phyloP scores from a whole-genome alignment of 441 rosid species.

The Gossypium davidsonii region DNA sequence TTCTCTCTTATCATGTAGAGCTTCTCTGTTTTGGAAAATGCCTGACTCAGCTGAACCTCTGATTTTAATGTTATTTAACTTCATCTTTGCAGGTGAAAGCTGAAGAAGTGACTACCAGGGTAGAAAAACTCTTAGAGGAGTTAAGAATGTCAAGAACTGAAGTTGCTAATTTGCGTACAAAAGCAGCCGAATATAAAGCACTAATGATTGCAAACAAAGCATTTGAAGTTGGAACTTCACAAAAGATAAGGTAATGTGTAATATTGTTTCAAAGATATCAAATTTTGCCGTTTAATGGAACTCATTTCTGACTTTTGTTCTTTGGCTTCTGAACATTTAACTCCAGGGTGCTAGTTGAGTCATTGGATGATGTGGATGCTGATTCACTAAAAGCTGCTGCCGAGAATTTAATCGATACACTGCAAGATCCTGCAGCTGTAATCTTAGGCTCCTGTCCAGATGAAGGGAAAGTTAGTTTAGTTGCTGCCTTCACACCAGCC shows the following conservation, averaged over 20 bases:
- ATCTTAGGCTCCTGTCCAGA: slow-evolving; percentile 74
- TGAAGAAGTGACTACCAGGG: slow-evolving; percentile 74
- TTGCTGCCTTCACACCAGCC: slow-evolving; percentile 73
- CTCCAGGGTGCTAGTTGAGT: slow-evolving; percentile 77
- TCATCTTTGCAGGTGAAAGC: slow-evolving; percentile 66
- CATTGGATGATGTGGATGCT: slow-evolving; percentile 59
- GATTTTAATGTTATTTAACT: slow-evolving; percentile 4
- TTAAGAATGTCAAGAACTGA: slow-evolving; percentile 57
- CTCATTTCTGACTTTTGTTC: background rate
- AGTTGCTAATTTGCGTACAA: slow-evolving; percentile 57
- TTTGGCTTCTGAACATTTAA: background rate
- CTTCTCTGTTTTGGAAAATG: no score
- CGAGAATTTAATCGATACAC: slow-evolving; percentile 49
- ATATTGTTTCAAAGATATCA: slow-evolving; percentile 2
- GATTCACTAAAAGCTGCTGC: slow-evolving; percentile 84
- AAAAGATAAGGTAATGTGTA: slow-evolving; percentile 42
- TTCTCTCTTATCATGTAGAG: no score
- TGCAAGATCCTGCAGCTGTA: slow-evolving; percentile 74
- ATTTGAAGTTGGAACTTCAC: slow-evolving; percentile 51
- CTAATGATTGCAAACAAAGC: slow-evolving; percentile 58
- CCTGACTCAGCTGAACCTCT: no score
- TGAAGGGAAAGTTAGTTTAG: slow-evolving; percentile 81
- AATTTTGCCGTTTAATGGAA: background rate
- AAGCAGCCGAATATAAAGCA: slow-evolving; percentile 73
- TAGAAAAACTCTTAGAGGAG: slow-evolving; percentile 72